Conservation (phyloP, 495 filamentous ascomycete species). For the Margaritispora aquatica region DNA sequence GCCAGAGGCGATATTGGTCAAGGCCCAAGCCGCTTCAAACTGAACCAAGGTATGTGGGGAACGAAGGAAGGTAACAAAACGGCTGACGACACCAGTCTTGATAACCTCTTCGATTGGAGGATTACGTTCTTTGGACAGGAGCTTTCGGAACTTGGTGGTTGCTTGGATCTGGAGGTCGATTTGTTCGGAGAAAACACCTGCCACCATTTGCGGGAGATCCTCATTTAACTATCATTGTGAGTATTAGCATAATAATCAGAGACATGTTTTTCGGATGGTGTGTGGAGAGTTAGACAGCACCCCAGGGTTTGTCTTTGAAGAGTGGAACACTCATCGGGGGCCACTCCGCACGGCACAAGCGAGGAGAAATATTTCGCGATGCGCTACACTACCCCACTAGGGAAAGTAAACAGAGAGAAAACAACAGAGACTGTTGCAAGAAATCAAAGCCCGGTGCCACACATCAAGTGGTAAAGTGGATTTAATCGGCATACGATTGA, state of each 20-base stretch:
- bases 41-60: conserved; percentile 98
- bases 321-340: conserved; percentile 8
- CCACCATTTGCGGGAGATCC: conserved; percentile 96
- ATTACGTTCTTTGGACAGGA: conserved; percentile 97
- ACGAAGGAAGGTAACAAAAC: conserved; percentile 97
- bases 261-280: neutral
- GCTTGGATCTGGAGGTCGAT: conserved; percentile 97
- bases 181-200: conserved; percentile 95
- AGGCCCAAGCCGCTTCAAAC: conserved; percentile 98
- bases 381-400: conserved; percentile 23
- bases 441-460: neutral
- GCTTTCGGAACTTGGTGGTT: conserved; percentile 98
- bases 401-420: conserved; percentile 20
- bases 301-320: neutral
- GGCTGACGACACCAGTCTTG: conserved; percentile 94
- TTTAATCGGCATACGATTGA: neutral
- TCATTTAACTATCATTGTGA: conserved; percentile 68
- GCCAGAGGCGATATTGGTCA: conserved; percentile 99
- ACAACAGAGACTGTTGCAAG: neutral
- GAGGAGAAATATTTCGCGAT: conserved; percentile 21
- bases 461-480: neutral
- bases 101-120: conserved; percentile 99
- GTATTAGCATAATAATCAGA: conserved; percentile 12
- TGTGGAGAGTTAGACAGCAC: neutral
- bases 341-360: conserved; percentile 18